These are phyloP conservation scores for Castanea crenata DNA, from an alignment of 306 rosid species.

Conservation along the genomic window DNA sequence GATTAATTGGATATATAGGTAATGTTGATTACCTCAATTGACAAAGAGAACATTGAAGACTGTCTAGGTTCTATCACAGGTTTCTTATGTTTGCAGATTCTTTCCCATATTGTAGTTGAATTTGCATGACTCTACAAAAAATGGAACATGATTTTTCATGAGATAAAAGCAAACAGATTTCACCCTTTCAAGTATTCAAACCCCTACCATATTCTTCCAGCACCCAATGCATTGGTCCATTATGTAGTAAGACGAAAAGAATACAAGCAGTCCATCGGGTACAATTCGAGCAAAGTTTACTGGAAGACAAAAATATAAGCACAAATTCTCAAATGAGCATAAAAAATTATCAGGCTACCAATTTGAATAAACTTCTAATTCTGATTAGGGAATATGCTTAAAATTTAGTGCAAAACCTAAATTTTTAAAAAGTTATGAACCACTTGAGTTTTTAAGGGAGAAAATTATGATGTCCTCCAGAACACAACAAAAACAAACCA, in stretches of 20 bases:
- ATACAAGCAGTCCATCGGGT: constrained; percentile 93
- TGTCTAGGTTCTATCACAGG: constrained; percentile 95
- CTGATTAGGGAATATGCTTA: background rate
- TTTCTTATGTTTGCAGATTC: constrained; percentile 86
- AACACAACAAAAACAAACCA: background rate
- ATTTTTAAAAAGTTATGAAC: background rate
- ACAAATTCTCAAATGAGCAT: constrained; percentile 13
- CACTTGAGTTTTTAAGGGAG: background rate
- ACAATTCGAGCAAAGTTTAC: constrained; percentile 94
- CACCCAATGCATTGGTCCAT: constrained; percentile 79
- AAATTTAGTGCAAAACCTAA: background rate
- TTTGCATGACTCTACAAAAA: constrained; percentile 56
- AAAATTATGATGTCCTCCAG: constrained; percentile 3
- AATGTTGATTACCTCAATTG: constrained; percentile 68
- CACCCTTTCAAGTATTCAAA: constrained; percentile 16
- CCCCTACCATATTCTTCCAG: constrained; percentile 78
- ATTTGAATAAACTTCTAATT: background rate
- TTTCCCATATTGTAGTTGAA: constrained; percentile 89
- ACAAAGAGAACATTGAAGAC: constrained; percentile 67
- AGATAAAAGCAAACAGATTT: constrained; percentile 24
- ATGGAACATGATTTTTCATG: constrained; percentile 11
- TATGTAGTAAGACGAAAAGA: constrained; percentile 92
- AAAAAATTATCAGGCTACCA: background rate
- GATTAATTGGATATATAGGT: constrained; percentile 9
- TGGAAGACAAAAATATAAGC: constrained; percentile 41